phyloP scores from a whole-genome alignment of 1,284 basidiomycete genomes.

The Ceratobasidium sp. region DNA sequence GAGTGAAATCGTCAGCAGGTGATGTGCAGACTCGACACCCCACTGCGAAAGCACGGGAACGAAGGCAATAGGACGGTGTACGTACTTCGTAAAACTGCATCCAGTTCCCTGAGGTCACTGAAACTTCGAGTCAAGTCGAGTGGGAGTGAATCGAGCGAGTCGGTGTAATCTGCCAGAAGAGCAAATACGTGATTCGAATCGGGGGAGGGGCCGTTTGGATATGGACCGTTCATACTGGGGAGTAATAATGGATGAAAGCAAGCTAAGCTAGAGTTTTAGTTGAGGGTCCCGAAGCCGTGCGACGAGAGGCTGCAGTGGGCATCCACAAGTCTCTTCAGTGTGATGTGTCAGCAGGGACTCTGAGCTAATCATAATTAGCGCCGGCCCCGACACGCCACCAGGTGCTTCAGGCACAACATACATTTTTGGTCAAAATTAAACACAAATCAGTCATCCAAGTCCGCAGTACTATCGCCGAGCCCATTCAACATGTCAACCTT shows the following conservation, averaged over 20 bases:
- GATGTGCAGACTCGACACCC: neutral
- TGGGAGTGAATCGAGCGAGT: conserved; percentile 94
- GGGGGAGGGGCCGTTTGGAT: conserved; percentile 1
- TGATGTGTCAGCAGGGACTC: conserved; percentile 20
- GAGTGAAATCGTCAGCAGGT: conserved; percentile 42
- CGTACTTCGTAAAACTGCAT: conserved; percentile 88
- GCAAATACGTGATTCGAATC: conserved; percentile 49
- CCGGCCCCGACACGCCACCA: neutral
- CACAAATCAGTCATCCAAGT: conserved; percentile 22
- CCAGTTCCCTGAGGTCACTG: conserved; percentile 96
- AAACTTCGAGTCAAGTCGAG: conserved; percentile 94
- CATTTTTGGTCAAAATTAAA: neutral
- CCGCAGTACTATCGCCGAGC: neutral
- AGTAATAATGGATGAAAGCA: neutral
- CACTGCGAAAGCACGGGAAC: neutral
- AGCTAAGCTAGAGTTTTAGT: neutral
- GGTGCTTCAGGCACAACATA: neutral
- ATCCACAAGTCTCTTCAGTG: conserved; percentile 20
- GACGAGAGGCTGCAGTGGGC: conserved; percentile 17
- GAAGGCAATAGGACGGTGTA: neutral
- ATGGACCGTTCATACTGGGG: conserved; percentile 19
- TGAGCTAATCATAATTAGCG: conserved; percentile 33
- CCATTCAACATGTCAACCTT: conserved; percentile 67
- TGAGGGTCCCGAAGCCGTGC: neutral
- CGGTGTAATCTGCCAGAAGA: conserved; percentile 86